Evolutionary conservation across 2,329 filamentous ascomycete species (phyloP).

Genomic region (Beauveria australis): DNA sequence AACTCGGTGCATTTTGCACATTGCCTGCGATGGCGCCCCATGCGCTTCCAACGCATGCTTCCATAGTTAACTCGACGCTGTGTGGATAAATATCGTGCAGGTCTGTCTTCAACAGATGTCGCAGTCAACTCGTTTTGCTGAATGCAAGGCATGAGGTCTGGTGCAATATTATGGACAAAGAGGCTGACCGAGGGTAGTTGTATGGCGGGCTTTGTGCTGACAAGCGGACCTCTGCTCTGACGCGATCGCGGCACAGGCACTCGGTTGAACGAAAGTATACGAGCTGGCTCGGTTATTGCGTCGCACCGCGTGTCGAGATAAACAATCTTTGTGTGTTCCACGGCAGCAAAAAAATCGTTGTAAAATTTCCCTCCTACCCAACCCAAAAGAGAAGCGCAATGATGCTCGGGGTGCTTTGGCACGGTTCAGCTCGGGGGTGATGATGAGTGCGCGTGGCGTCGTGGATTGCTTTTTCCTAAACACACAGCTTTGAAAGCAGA

Average conservation of each 20-base stretch:
- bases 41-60: conserved; percentile 7
- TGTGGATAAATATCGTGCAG: not conserved
- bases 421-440: not conserved
- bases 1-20: conserved; percentile 5
- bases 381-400: not conserved
- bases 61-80: conserved; percentile 1
- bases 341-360: not conserved
- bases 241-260: not conserved
- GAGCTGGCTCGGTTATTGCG: conserved; percentile 5
- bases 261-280: conserved; percentile 5
- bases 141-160: conserved; percentile 5
- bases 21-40: conserved; percentile 9
- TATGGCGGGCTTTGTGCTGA: not conserved
- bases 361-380: conserved; percentile 1
- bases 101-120: conserved; percentile 4
- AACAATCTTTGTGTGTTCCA: not conserved
- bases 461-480: not conserved
- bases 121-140: not conserved
- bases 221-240: not conserved
- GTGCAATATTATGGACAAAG: not conserved
- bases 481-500: not conserved
- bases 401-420: not conserved
- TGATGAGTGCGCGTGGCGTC: not conserved
- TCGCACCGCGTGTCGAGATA: conserved; percentile 5
- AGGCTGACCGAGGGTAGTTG: not conserved